phyloP scores from a whole-genome alignment of 192 early-diverging fungal species.

The Phlyctochytrium bullatum region DNA sequence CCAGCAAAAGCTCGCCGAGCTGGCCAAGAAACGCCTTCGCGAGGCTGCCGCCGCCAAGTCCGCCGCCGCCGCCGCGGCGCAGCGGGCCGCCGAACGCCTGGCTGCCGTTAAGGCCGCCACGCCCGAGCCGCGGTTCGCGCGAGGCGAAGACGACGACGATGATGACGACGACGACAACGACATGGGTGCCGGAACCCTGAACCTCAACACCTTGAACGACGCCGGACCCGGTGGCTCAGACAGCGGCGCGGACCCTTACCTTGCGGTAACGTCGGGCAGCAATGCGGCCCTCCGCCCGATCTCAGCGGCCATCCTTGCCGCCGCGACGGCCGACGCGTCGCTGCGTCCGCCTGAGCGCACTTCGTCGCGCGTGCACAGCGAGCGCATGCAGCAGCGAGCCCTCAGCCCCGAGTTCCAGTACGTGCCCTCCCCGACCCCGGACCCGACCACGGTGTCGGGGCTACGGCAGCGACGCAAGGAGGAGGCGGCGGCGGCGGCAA shows the following conservation, averaged over 20 bases:
- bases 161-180: constrained; percentile 21
- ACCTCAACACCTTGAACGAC: not conserved
- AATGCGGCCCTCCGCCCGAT: constrained; percentile 6
- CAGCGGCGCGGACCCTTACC: constrained; percentile 7
- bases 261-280: too few species aligned
- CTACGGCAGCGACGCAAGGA: not conserved
- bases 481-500: not conserved
- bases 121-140: not conserved
- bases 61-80: not conserved
- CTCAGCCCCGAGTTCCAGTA: not conserved
- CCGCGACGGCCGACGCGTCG: not conserved
- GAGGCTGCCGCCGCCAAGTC: constrained; percentile 5
- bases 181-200: not conserved
- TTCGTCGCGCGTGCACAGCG: constrained; percentile 1
- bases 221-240: constrained; percentile 2
- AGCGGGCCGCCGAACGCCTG: not conserved
- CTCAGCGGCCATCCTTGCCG: constrained; percentile 4
- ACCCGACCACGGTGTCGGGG: not conserved
- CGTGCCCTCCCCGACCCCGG: not conserved
- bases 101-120: not conserved
- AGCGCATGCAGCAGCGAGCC: not conserved
- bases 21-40: not conserved
- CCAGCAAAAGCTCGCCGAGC: constrained; percentile 1
- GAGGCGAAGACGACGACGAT: constrained; percentile 13
- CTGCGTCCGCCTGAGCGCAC: not conserved